Evolutionary conservation across 1,284 basidiomycete species (phyloP).

Genomic region (Apiotrichum akiyoshidainum): DNA sequence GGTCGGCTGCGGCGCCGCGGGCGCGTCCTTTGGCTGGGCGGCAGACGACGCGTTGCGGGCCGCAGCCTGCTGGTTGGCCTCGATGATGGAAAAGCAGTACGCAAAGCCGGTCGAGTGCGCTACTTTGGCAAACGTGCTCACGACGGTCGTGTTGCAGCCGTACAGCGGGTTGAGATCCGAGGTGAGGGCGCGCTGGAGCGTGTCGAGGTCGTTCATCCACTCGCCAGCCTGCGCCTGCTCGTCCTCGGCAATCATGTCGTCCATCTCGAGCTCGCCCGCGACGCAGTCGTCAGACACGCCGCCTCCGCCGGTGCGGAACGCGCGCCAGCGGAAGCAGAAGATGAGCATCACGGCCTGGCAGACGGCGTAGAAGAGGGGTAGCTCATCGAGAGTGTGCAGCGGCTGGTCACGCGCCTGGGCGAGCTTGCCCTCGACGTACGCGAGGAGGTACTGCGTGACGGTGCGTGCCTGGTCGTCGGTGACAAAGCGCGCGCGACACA

Average conservation of each 20-base stretch:
- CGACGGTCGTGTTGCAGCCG: conserved; percentile 85
- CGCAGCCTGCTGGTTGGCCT: conserved; percentile 60
- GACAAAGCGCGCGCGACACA: conserved; percentile 85
- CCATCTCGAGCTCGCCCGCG: conserved; percentile 54
- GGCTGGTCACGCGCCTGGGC: conserved; percentile 62
- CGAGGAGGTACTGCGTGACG: conserved; percentile 78
- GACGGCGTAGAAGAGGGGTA: conserved; percentile 82
- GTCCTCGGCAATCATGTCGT: conserved; percentile 54
- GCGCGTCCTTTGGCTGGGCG: not conserved
- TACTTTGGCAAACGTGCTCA: conserved; percentile 89
- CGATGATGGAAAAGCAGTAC: conserved; percentile 92
- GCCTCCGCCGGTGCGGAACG: conserved; percentile 22
- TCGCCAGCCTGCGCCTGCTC: conserved; percentile 55
- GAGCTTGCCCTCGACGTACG: conserved; percentile 73
- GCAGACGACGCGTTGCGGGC: conserved; percentile 16
- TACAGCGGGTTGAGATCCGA: conserved; percentile 86
- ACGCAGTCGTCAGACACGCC: conserved; percentile 46
- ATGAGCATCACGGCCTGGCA: conserved; percentile 91
- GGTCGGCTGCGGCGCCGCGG: conserved; percentile 6
- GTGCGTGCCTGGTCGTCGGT: conserved; percentile 70
- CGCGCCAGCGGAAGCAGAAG: conserved; percentile 95
- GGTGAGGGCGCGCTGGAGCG: conserved; percentile 76
- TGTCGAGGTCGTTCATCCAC: conserved; percentile 80
- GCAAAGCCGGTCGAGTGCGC: conserved; percentile 87
- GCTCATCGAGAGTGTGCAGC: conserved; percentile 53